A percentile compares a stretch with the other conserved stretches of the same genome.
These are phyloP conservation scores for Dryas integrifolia DNA, from an alignment of 331 rosid species.

Conservation along the genomic window DNA sequence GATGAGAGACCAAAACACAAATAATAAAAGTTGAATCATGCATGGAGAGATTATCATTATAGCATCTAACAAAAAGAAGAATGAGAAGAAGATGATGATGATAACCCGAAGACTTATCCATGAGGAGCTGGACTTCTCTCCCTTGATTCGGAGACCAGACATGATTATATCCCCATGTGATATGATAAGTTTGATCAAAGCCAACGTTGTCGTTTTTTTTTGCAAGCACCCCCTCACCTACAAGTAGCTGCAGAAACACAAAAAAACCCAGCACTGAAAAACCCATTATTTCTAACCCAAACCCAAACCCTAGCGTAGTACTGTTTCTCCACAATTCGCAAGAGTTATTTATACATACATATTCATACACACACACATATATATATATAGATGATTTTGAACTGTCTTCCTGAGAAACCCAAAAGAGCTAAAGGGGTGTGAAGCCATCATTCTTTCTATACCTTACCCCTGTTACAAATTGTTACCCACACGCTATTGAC, in stretches of 20 bases:
- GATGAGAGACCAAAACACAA: not conserved
- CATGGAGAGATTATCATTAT: not conserved
- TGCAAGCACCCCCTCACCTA: constrained; percentile 1
- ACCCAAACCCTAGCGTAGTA: too few relatives aligned
- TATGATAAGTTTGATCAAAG: constrained; percentile 53
- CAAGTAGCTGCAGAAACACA: constrained; percentile 15
- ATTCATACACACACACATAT: not conserved
- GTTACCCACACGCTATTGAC: constrained; percentile 48
- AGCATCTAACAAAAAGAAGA: not conserved
- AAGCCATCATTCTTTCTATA: constrained; percentile 38
- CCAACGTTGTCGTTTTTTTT: not conserved
- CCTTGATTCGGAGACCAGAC: constrained; percentile 42
- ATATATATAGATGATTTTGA: not conserved
- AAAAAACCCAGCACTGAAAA: constrained; percentile 16
- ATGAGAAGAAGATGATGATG: not conserved
- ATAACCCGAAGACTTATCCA: constrained; percentile 60
- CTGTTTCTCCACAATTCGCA: too few relatives aligned
- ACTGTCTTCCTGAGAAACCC: not conserved
- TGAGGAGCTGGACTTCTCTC: constrained; percentile 47
- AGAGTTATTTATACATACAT: too few relatives aligned
- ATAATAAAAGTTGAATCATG: not conserved
- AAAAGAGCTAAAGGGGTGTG: constrained; percentile 33
- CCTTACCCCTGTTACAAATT: constrained; percentile 9
- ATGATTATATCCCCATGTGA: constrained; percentile 51
- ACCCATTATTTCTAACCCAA: not conserved